Base-by-base conservation (phyloP, 1,284 basidiomycete genomes). In the Ustilago tritici region DNA sequence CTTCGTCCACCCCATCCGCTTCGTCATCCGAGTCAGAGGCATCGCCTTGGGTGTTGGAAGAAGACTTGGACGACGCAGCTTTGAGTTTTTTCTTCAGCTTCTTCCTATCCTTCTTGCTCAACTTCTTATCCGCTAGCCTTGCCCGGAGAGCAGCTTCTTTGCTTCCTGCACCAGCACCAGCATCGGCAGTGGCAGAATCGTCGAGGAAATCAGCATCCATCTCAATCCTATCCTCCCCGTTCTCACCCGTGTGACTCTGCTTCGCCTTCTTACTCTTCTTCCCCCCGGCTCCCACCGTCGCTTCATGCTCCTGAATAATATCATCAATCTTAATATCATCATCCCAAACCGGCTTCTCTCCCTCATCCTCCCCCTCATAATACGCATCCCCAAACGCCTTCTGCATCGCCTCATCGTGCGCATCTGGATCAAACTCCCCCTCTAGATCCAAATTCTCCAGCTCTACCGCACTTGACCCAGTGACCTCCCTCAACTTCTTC, bases 101-200 rank as follows among this genome's bases (percentile, higher is more conserved):
- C 90, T 94, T 93, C 83, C 93, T 92, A 81, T 95, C 93, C 34
- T 92, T 93, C 32, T 93, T 93, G 80, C 92, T 91, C 90, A 88
- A 55, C 70, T 90, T 90, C 38, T 88, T 88, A 11, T 85, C 83
- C 78, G 72, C 41, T 36, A 80, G 59, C 12, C 66, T 67, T 2
- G 76, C 59, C 12, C 76, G 68, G 14, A 78, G 54, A 4, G 66
- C 70, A 15, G 75, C 70, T 56, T 70, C 76, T n/a, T 70, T 78
- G 2, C 46, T 53, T 2, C 65, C 23, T 28, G 23, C 65, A 41
- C 41, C 59, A 4, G 65, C 7, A 71, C 79, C 56, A 10, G 43
- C n/a, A 78, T 77, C 17, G 19, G 10, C 63, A 8, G 36, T 47
- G 14, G 23, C 32, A 9, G 23, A 36, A 2, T 41, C 64, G 6